These are phyloP conservation scores for Phtheirospermum japonicum DNA, from an alignment of 257 asterid species.

Conservation along the genomic window DNA sequence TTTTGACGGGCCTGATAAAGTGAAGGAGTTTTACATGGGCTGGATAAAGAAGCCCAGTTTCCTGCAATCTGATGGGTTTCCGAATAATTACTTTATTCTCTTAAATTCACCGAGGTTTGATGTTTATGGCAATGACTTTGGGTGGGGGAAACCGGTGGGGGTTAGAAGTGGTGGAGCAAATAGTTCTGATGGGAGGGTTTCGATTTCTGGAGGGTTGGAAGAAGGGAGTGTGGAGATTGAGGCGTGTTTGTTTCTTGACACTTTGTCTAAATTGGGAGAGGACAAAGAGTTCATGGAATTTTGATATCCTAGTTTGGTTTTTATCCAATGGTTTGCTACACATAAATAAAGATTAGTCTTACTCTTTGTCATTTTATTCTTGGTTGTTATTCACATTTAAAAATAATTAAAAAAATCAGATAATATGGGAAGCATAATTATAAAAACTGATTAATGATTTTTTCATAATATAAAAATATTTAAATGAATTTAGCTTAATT, in stretches of 20 bases:
- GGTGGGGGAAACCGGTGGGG: conserved; percentile 55
- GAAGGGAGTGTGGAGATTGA: conserved; percentile 56
- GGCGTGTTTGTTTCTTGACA: conserved; percentile 35
- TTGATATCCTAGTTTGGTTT: too few relatives aligned
- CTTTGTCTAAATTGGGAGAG: conserved; percentile 35
- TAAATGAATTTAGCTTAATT: too few relatives aligned
- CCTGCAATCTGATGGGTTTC: background rate
- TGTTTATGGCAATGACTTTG: conserved; percentile 43
- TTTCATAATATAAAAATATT: too few relatives aligned
- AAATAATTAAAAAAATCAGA: too few relatives aligned
- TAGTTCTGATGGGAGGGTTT: conserved; percentile 41
- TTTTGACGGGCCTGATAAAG: conserved; percentile 20
- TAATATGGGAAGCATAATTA: too few relatives aligned
- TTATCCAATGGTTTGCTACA: too few relatives aligned
- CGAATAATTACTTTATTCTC: conserved; percentile 20
- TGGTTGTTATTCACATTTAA: too few relatives aligned
- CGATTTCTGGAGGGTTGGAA: conserved; percentile 32
- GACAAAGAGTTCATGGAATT: conserved; percentile 47
- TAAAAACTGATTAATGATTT: too few relatives aligned
- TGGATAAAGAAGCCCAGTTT: conserved; percentile 41
- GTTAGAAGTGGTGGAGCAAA: conserved; percentile 46
- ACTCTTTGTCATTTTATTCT: too few relatives aligned
- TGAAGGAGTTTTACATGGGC: conserved; percentile 19
- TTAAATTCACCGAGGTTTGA: too few relatives aligned
- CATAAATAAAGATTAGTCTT: too few relatives aligned